These are phyloP conservation scores for Nyctanthes arbortristis DNA, from an alignment of 257 asterid genomes.

Conservation along the genomic window DNA sequence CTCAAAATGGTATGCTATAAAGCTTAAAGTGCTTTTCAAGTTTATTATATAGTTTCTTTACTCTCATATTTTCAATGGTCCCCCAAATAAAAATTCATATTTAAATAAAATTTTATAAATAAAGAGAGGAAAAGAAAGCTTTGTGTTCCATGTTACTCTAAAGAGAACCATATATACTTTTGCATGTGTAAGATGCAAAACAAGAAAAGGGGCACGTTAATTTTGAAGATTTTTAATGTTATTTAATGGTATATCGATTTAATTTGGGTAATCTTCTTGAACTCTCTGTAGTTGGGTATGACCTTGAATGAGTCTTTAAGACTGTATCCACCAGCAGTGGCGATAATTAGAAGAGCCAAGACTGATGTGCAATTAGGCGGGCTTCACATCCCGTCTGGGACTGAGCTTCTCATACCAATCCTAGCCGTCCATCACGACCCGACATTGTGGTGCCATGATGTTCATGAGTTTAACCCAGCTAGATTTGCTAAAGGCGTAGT, in stretches of 20 bases:
- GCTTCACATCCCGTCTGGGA: constrained; percentile 52
- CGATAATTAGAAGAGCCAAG: constrained; percentile 68
- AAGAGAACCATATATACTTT: constrained; percentile 14
- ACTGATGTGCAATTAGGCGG: constrained; percentile 52
- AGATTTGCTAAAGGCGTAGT: constrained; percentile 71
- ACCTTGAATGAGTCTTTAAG: constrained; percentile 75
- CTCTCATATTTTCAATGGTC: constrained; percentile 28
- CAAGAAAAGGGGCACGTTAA: constrained; percentile 29
- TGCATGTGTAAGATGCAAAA: constrained; percentile 54
- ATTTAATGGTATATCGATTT: no score
- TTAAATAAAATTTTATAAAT: background rate
- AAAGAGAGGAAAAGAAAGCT: background rate
- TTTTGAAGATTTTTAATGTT: no score
- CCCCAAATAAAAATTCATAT: constrained; percentile 25
- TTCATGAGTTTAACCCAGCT: constrained; percentile 74
- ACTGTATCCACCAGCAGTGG: constrained; percentile 89
- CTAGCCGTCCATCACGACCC: constrained; percentile 84
- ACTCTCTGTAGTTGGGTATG: constrained; percentile 67
- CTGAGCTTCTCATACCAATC: constrained; percentile 80
- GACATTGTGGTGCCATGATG: constrained; percentile 75
- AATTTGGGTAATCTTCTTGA: background rate
- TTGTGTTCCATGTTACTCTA: background rate
- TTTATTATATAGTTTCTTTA: no score
- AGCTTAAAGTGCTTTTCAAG: background rate
- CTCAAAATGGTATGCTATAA: constrained; percentile 68